Percentiles rank a stretch among this genome's conserved stretches.
These are phyloP conservation scores for Gnomoniopsis sp. DNA, from an alignment of 2,329 filamentous ascomycete genomes.

Conservation along the genomic window DNA sequence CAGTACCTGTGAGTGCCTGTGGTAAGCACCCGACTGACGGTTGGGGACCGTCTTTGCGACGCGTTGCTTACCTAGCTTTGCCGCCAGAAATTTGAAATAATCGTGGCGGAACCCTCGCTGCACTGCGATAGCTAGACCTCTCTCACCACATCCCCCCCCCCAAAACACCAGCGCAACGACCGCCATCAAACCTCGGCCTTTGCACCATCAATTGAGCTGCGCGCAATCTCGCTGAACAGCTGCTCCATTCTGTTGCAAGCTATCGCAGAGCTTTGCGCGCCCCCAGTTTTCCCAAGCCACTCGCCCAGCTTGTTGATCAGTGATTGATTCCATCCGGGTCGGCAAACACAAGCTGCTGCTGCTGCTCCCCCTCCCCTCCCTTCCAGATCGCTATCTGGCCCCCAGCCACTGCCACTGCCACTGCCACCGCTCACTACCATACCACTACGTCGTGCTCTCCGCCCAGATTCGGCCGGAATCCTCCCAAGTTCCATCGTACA, in stretches of 20 bases:
- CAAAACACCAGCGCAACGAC: background rate
- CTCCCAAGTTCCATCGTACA: background rate
- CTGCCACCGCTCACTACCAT: too few species aligned
- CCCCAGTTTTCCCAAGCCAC: background rate
- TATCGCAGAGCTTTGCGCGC: constrained; percentile 9
- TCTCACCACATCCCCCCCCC: too few species aligned
- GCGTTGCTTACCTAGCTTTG: background rate
- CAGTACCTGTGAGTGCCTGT: too few species aligned
- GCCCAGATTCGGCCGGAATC: background rate
- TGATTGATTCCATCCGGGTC: background rate
- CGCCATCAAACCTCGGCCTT: background rate
- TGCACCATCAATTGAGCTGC: constrained; percentile 13
- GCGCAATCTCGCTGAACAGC: constrained; percentile 7
- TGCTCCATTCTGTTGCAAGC: background rate
- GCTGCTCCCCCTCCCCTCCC: constrained; percentile 4
- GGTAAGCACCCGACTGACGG: too few species aligned
- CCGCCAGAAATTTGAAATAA: background rate
- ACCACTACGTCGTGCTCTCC: background rate
- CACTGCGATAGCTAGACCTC: background rate
- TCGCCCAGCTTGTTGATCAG: constrained; percentile 4
- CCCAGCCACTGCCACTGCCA: constrained; percentile 3
- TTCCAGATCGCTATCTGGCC: background rate
- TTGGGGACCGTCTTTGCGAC: background rate
- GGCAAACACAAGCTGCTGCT: background rate
- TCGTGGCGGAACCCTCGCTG: background rate